These are phyloP conservation scores for Diaporthe aspalathi DNA, from an alignment of 2,329 filamentous ascomycete species.

Conservation along the genomic window DNA sequence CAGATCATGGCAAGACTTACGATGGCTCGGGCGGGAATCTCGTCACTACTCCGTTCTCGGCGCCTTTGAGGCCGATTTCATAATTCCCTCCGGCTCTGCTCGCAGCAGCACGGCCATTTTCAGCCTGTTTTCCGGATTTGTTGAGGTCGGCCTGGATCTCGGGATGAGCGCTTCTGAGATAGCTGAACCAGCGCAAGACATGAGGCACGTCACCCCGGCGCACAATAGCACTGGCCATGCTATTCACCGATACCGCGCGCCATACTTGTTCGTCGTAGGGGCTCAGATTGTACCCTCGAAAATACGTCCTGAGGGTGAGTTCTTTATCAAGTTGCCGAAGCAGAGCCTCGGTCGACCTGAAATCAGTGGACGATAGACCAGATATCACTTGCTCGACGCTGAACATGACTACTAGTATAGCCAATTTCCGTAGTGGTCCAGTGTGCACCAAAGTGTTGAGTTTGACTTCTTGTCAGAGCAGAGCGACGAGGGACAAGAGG, in stretches of 20 bases:
- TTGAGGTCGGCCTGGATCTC: too few relatives aligned
- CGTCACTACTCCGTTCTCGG: slow-evolving; percentile 89
- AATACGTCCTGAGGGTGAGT: slow-evolving; percentile 85
- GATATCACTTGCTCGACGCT: not conserved
- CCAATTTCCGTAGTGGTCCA: not conserved
- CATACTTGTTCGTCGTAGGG: slow-evolving; percentile 85
- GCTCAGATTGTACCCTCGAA: slow-evolving; percentile 82
- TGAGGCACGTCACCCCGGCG: slow-evolving; percentile 82
- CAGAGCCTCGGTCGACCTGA: slow-evolving; percentile 82
- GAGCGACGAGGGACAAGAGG: too few relatives aligned
- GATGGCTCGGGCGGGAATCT: slow-evolving; percentile 95
- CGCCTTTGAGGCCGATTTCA: slow-evolving; percentile 86
- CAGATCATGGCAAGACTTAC: slow-evolving; percentile 55
- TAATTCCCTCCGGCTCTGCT: slow-evolving; percentile 87
- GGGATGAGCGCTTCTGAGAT: slow-evolving; percentile 83
- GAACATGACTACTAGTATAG: accelerated
- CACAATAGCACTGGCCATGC: slow-evolving; percentile 83
- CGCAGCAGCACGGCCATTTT: slow-evolving; percentile 74
- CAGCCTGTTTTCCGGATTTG: slow-evolving; percentile 72
- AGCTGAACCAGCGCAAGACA: slow-evolving; percentile 86
- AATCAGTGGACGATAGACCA: slow-evolving; percentile 67
- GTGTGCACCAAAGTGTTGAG: too few relatives aligned
- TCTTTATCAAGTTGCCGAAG: slow-evolving; percentile 86
- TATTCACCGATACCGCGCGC: slow-evolving; percentile 84
- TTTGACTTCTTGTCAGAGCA: too few relatives aligned